A percentile compares a stretch with the other conserved stretches of the same genome.
Evolutionary conservation across 495 filamentous ascomycete species (phyloP).

Genomic region (Xylaria intraflava): DNA sequence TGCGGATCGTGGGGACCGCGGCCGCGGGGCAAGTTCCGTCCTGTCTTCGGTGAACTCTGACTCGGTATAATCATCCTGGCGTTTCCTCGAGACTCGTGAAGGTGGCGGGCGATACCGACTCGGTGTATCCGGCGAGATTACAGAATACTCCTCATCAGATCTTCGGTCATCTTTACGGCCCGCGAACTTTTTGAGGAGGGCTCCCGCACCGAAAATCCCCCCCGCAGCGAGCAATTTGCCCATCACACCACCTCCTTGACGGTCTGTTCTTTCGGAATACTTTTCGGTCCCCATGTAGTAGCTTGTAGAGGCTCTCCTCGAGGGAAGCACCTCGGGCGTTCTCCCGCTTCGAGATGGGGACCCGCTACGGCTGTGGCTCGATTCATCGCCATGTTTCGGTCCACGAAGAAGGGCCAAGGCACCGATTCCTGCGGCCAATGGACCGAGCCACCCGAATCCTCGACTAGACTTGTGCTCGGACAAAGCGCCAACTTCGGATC

Average conservation of each 20-base stretch:
- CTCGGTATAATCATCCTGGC: constrained; percentile 27
- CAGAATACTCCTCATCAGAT: constrained; percentile 52
- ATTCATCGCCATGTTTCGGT: constrained; percentile 35
- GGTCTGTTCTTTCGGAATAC: constrained; percentile 36
- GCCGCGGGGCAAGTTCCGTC: constrained; percentile 31
- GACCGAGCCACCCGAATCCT: constrained; percentile 42
- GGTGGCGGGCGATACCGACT: constrained; percentile 31
- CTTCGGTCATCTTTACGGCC: constrained; percentile 51
- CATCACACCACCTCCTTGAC: constrained; percentile 50
- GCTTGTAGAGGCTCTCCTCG: constrained; percentile 41
- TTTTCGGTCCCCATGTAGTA: constrained; percentile 59
- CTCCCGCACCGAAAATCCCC: constrained; percentile 59
- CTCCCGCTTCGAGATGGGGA: constrained; percentile 28
- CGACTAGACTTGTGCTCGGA: constrained; percentile 36
- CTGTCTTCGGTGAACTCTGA: constrained; percentile 46
- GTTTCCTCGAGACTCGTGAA: constrained; percentile 28
- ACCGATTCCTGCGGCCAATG: constrained; percentile 55
- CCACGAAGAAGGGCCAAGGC: constrained; percentile 49
- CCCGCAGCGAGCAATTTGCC: constrained; percentile 60
- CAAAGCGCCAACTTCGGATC: constrained; percentile 26
- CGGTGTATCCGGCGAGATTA: constrained; percentile 48
- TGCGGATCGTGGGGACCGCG: constrained; percentile 31
- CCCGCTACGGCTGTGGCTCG: constrained; percentile 27
- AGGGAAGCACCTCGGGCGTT: constrained; percentile 42
- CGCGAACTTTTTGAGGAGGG: constrained; percentile 57